Conservation (phyloP, 2,329 filamentous ascomycete species). For the Pseudogymnoascus sp. region DNA sequence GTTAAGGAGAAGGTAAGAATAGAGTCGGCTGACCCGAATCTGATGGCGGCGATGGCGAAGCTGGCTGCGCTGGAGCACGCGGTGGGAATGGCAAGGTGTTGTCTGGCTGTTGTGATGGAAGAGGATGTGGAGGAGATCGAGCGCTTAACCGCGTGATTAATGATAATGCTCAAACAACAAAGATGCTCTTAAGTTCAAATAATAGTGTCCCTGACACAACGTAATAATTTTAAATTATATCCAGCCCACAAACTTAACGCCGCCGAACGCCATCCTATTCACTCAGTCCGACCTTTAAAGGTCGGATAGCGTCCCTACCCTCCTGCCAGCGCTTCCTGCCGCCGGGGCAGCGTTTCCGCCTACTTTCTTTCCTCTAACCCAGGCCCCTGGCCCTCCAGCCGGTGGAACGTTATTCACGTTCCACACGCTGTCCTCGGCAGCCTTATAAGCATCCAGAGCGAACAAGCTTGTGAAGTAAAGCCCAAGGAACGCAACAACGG, state of each 20-base stretch:
- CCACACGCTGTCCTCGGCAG: conserved; percentile 40
- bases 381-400: not conserved
- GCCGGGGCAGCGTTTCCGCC: not conserved
- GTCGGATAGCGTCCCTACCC: not conserved
- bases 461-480: conserved; percentile 56
- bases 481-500: conserved; percentile 48
- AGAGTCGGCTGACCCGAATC: conserved; percentile 72
- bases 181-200: not conserved
- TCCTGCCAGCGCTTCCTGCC: not conserved
- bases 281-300: not conserved
- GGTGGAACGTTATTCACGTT: conserved; percentile 1
- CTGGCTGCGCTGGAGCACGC: conserved; percentile 69
- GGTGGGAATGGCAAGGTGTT: conserved; percentile 60
- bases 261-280: not conserved
- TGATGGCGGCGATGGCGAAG: conserved; percentile 79
- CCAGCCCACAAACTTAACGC: not conserved
- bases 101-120: conserved; percentile 72
- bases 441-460: conserved; percentile 54
- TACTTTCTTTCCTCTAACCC: conserved; percentile 5
- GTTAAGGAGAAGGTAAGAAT: conserved; percentile 86
- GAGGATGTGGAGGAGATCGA: conserved; percentile 34
- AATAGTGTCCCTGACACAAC: not conserved
- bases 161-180: conserved; percentile 6
- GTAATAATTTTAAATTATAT: conserved; percentile 2
- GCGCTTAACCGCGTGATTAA: conserved; percentile 2